Evolutionary conservation across 331 rosid species (phyloP).

Genomic region (Saraca asoca): DNA sequence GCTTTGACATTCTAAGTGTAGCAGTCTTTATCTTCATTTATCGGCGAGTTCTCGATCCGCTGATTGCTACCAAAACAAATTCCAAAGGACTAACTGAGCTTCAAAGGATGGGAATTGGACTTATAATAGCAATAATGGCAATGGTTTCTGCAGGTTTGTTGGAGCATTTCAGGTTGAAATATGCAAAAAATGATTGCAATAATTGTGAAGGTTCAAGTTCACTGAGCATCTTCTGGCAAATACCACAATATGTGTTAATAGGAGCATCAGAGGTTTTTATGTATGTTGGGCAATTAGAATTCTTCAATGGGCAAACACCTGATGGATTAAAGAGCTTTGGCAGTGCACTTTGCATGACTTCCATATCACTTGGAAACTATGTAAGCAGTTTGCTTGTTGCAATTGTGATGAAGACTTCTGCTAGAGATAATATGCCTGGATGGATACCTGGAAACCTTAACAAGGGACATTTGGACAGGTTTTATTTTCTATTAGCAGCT

Average conservation of each 20-base stretch:
- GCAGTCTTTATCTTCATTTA: conserved; percentile 67
- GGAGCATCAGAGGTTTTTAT: conserved; percentile 89
- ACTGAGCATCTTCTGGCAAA: conserved; percentile 72
- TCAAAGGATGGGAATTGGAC: conserved; percentile 84
- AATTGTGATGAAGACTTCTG: conserved; percentile 68
- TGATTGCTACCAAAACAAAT: conserved; percentile 31
- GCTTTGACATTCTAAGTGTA: conserved; percentile 79
- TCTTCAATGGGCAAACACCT: conserved; percentile 78
- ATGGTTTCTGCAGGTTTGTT: conserved; percentile 74
- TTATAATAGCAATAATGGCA: conserved; percentile 65
- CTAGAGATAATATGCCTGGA: conserved; percentile 55
- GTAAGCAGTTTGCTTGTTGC: conserved; percentile 74
- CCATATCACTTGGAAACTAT: conserved; percentile 79
- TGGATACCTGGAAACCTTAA: conserved; percentile 84
- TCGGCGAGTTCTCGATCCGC: conserved; percentile 58
- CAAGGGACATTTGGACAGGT: conserved; percentile 67
- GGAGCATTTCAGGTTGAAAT: conserved; percentile 52
- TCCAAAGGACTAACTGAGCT: conserved; percentile 61
- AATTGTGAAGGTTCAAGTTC: conserved; percentile 51
- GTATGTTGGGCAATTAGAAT: conserved; percentile 85
- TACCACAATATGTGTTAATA: conserved; percentile 63
- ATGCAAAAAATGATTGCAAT: conserved; percentile 35
- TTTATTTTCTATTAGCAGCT: conserved; percentile 70
- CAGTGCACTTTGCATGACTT: conserved; percentile 84
- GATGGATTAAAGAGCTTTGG: conserved; percentile 86